Percentiles rank a stretch among this genome's conserved stretches.
Conservation (phyloP, 1,284 basidiomycete species). For the Moesziomyces antarcticus region DNA sequence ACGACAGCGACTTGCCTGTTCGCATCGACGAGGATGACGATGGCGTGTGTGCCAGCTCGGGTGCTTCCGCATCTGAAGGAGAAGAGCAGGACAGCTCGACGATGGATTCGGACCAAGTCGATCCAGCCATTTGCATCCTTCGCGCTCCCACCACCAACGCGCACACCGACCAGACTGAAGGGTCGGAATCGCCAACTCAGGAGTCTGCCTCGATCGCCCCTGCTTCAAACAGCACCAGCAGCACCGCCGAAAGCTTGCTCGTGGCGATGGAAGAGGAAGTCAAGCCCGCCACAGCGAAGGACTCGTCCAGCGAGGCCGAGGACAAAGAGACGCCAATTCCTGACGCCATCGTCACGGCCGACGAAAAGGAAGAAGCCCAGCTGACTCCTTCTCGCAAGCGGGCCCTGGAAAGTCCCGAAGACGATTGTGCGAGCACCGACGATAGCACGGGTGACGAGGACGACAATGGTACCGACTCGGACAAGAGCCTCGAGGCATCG, state of each 20-base stretch:
- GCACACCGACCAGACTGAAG: not conserved
- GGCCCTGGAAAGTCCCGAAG: not conserved
- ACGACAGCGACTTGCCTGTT: not conserved
- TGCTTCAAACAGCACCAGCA: too few relatives aligned
- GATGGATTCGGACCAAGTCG: not conserved
- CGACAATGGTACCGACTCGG: not conserved
- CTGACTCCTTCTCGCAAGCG: conserved; percentile 1
- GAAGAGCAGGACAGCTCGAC: not conserved
- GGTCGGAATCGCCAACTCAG: not conserved
- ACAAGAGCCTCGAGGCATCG: not conserved
- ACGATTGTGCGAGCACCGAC: not conserved
- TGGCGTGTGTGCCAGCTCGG: not conserved
- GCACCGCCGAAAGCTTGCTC: not conserved
- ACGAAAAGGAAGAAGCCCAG: not conserved
- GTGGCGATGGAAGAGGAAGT: not conserved
- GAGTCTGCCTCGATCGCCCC: not conserved
- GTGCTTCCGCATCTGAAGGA: not conserved
- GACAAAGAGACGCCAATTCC: not conserved
- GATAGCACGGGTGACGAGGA: not conserved
- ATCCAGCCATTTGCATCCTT: not conserved
- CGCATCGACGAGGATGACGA: too few relatives aligned
- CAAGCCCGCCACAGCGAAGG: not conserved
- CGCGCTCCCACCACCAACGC: too few relatives aligned
- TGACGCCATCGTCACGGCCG: not conserved
- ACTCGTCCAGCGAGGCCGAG: not conserved